phyloP scores from a whole-genome alignment of 768 basidiomycete species.

The Rhodotorula toruloides region DNA sequence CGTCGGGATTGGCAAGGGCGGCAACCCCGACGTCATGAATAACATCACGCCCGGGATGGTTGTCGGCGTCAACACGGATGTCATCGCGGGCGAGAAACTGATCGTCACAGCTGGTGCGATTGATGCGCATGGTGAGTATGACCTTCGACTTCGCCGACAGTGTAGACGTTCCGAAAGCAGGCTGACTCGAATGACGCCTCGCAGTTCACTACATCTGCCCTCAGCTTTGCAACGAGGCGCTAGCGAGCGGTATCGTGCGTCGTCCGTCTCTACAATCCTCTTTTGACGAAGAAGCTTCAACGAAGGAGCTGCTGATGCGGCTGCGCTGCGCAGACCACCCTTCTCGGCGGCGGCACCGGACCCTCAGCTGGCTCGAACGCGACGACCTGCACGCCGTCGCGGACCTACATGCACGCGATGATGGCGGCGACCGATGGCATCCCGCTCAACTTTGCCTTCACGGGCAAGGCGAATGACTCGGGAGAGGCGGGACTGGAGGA shows the following conservation, averaged over 20 bases:
- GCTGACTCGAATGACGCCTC: not conserved
- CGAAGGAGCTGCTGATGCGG: not conserved
- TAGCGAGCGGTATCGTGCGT: conserved; percentile 33
- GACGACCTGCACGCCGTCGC: conserved; percentile 88
- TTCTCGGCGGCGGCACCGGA: conserved; percentile 95
- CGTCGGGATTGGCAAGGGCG: conserved; percentile 88
- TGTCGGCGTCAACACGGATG: conserved; percentile 87
- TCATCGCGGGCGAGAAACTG: conserved; percentile 89
- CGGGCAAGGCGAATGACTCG: conserved; percentile 93
- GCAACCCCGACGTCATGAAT: conserved; percentile 90
- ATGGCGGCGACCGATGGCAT: conserved; percentile 79
- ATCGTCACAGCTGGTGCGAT: conserved; percentile 90
- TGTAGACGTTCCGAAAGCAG: too few species aligned
- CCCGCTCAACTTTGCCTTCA: conserved; percentile 88
- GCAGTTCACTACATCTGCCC: conserved; percentile 84
- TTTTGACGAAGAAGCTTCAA: too few species aligned
- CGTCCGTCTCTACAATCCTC: not conserved
- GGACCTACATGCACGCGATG: conserved; percentile 86
- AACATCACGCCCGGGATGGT: conserved; percentile 65
- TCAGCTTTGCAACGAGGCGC: conserved; percentile 70
- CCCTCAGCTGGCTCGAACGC: conserved; percentile 84
- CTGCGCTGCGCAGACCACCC: conserved; percentile 72
- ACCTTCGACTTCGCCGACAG: not conserved
- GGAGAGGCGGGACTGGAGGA: conserved; percentile 70
- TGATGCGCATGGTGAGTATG: conserved; percentile 65